Evolutionary conservation across 345 rosid species (phyloP).

Genomic region (Microcos paniculata): DNA sequence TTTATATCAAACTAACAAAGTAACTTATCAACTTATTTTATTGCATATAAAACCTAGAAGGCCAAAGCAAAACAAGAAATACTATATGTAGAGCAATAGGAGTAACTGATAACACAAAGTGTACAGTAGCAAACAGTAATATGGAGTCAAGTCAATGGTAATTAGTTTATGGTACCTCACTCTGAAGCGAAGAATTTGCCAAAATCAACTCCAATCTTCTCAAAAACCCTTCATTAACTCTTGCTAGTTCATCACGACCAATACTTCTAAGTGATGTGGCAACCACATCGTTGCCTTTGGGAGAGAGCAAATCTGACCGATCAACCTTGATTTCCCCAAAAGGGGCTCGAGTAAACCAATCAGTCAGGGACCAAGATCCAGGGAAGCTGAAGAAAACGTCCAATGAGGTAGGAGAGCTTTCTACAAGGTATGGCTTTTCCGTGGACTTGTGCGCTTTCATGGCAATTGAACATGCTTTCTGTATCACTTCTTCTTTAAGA

Average conservation of each 20-base stretch:
- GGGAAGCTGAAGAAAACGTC: slow-evolving; percentile 49
- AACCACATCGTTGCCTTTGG: not conserved
- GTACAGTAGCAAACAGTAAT: too few relatives aligned
- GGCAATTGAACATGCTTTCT: slow-evolving; percentile 41
- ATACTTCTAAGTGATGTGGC: slow-evolving; percentile 53
- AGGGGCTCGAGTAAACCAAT: slow-evolving; percentile 38
- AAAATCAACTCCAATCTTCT: slow-evolving; percentile 27
- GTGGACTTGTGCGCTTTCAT: slow-evolving; percentile 31
- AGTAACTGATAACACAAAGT: too few relatives aligned
- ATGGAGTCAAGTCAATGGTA: not conserved
- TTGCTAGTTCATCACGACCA: slow-evolving; percentile 46
- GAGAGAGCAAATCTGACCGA: slow-evolving; percentile 31
- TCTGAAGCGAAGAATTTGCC: slow-evolving; percentile 22
- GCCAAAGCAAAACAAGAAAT: too few relatives aligned
- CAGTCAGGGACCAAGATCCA: slow-evolving; percentile 39
- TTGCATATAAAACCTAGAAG: too few relatives aligned
- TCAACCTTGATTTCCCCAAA: slow-evolving; percentile 60
- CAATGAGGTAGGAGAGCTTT: slow-evolving; percentile 18
- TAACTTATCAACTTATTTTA: too few relatives aligned
- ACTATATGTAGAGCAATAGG: too few relatives aligned
- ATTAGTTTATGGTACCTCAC: slow-evolving; percentile 34
- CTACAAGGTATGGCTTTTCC: slow-evolving; percentile 26
- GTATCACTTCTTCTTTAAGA: slow-evolving; percentile 37
- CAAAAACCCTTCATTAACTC: slow-evolving; percentile 64
- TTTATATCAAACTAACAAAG: too few relatives aligned